phyloP scores from a whole-genome alignment of 2,329 filamentous ascomycete species.

The Stachybotrys chartarum region DNA sequence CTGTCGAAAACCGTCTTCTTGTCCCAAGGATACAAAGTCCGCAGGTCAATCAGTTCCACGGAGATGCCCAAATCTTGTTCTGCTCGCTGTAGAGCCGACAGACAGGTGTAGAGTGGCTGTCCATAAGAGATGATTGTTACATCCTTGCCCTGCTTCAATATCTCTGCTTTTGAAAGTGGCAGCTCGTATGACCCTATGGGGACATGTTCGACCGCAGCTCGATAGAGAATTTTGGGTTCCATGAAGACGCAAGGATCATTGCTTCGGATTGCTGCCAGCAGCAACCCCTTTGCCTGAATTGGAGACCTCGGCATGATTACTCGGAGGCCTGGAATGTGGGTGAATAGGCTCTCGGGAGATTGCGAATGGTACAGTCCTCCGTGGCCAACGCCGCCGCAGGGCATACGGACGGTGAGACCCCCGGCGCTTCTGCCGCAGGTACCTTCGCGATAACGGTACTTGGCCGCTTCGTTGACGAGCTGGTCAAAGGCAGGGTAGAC shows the following conservation, averaged over 20 bases:
- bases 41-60: conserved; percentile 79
- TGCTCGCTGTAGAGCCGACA: conserved; percentile 66
- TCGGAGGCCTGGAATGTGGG: conserved; percentile 76
- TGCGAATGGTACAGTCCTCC: conserved; percentile 85
- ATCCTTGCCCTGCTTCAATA: conserved; percentile 72
- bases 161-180: conserved; percentile 77
- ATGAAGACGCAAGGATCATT: conserved; percentile 89
- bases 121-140: conserved; percentile 85
- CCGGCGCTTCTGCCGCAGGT: conserved; percentile 54
- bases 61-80: conserved; percentile 68
- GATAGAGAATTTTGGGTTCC: conserved; percentile 90
- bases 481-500: conserved; percentile 91
- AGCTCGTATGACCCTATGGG: conserved; percentile 75
- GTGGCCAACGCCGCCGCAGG: conserved; percentile 82
- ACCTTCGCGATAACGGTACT: conserved; percentile 73
- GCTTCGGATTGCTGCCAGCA: conserved; percentile 68
- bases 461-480: conserved; percentile 87
- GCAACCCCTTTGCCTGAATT: conserved; percentile 78
- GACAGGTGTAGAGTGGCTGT: conserved; percentile 80
- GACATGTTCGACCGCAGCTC: conserved; percentile 86
- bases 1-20: conserved; percentile 72
- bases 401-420: conserved; percentile 83
- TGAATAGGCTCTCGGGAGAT: conserved; percentile 81
- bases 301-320: conserved; percentile 85
- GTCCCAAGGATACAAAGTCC: conserved; percentile 91